Evolutionary conservation across 139 green algal genomes (phyloP).

Genomic region (Chlorella sorokiniana): DNA sequence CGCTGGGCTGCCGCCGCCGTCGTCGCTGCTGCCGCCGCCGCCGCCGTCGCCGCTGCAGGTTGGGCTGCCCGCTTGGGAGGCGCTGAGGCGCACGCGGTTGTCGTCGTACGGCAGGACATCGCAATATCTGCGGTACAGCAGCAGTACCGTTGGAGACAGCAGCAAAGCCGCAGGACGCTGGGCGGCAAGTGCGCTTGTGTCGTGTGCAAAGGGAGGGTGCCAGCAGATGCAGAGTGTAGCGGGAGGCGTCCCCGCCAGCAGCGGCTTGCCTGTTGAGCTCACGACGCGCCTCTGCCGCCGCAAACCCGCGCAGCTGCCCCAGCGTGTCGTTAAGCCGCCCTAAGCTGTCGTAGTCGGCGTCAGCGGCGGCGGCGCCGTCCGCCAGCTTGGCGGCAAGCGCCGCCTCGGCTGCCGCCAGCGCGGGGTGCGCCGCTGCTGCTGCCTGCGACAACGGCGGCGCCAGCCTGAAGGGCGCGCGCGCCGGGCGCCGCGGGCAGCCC

Average conservation of each 20-base stretch:
- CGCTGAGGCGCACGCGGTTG: conserved; percentile 38
- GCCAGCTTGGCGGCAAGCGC: conserved; percentile 14
- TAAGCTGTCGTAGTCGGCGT: not conserved
- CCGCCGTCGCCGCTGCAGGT: not conserved
- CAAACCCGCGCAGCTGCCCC: not conserved
- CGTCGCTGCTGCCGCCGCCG: not conserved
- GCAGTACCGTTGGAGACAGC: not conserved
- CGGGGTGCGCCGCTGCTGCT: not conserved
- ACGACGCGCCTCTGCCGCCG: not conserved
- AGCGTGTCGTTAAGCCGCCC: conserved; percentile 5
- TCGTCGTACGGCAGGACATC: conserved; percentile 60
- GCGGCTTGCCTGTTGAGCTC: conserved; percentile 12
- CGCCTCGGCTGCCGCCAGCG: conserved; percentile 19
- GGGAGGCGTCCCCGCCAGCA: not conserved
- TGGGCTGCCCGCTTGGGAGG: not conserved
- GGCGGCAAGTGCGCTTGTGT: too few relatives aligned
- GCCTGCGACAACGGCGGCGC: not conserved
- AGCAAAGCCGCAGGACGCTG: not conserved
- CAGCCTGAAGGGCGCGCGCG: not conserved
- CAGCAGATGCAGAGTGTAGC: not conserved
- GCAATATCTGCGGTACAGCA: conserved; percentile 40
- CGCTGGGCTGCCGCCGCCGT: not conserved
- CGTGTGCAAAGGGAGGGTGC: not conserved
- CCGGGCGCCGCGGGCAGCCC: not conserved
- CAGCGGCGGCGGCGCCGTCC: not conserved